Conservation (phyloP, 2,329 filamentous ascomycete species). For the Colletotrichum sp. region DNA sequence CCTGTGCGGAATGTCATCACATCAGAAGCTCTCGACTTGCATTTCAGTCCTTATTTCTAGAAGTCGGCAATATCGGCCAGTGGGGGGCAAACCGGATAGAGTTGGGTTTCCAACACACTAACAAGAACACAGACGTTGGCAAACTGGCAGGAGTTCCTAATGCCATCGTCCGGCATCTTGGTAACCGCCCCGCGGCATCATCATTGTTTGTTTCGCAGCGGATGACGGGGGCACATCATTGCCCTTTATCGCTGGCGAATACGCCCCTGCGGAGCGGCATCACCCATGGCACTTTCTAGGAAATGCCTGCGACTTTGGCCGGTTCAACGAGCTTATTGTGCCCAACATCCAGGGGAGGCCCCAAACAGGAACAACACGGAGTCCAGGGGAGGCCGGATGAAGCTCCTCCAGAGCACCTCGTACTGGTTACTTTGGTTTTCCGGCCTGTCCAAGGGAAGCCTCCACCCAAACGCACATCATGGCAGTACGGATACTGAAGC, state of each 20-base stretch:
- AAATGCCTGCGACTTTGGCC: background rate
- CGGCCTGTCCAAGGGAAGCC: background rate
- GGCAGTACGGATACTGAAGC: background rate
- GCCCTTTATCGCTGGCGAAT: background rate
- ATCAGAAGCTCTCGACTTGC: background rate
- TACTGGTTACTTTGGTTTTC: background rate
- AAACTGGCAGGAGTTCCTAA: background rate
- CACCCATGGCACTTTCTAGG: background rate
- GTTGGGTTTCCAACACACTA: background rate
- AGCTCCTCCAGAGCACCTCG: background rate
- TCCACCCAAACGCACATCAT: background rate
- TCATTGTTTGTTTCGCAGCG: background rate
- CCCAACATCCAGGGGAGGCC: background rate
- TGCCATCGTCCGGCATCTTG: background rate
- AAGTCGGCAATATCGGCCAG: background rate
- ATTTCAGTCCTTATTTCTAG: background rate
- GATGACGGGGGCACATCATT: background rate
- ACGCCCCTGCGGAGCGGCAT: background rate
- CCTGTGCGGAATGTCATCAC: background rate
- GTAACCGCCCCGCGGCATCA: background rate
- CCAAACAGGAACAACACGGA: background rate
- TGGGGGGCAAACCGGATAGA: background rate
- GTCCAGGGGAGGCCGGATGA: background rate
- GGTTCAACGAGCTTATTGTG: background rate
- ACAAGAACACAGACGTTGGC: background rate